Evolutionary conservation across 805 yeast species (phyloP), one percentile per base, ranked within the genome.

Genomic region (Brettanomyces nanus): DNA sequence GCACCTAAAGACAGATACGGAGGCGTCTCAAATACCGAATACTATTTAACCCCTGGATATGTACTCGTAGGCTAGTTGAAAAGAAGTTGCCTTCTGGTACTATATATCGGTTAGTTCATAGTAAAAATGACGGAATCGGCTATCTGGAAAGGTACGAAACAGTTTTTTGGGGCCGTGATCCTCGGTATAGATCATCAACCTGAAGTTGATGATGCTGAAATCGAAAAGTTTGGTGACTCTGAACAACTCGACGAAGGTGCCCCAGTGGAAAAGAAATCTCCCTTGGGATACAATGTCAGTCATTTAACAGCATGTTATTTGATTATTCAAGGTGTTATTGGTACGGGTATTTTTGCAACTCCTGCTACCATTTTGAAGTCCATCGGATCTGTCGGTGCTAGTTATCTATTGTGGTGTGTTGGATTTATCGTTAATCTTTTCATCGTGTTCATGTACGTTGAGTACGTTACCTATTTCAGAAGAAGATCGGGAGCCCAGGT

Each of bases 401-500:
- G 66, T 4, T 67, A 66, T 37, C 59, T 67, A 3, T 50, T 67
- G 14, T 68, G 73, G 72, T 45, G 62, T 3, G 47, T 52, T 19
- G 68, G 73, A 13, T 66, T 59, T 41, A 33, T 66, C 23, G 60
- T 68, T 35, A 61, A 69, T 5, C 37, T 65, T 15, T 52, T 62
- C 25, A 61, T 62, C 33, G 49, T 64, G 21, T 50, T 52, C 31
- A 58, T 67, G 22, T 65, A 65, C 44, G 56, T 66, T 30, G 71
- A 68, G 42, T 68, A 52, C 44, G 65, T 62, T 22, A 59, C 66
- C 4, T 68, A 68, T 44, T 66, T 54, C 43, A 65, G 66, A 14
- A 62, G 62, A 44, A 73, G 81, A 62, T 83, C 84, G 51, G 95
- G 95, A 47, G 95, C 92, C 47, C 94, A 85, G 53, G 83, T 82